Conservation (phyloP, 2,329 filamentous ascomycete genomes). For the Leptoxyphium fumago region DNA sequence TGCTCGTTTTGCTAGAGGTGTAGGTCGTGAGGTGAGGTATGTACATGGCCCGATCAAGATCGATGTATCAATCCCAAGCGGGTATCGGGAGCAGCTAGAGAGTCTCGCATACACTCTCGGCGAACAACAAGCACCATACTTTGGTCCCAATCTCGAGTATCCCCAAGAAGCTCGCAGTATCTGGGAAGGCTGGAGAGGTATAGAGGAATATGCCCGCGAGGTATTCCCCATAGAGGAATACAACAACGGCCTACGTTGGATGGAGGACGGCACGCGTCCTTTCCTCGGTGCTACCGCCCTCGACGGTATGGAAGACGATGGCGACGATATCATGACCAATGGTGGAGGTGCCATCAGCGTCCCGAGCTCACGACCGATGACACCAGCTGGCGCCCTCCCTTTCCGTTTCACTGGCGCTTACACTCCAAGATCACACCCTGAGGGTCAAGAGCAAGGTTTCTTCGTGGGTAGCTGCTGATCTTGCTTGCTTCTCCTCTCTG, state of each 20-base stretch:
- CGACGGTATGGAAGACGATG: constrained; percentile 1
- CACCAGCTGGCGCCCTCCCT: constrained; percentile 11
- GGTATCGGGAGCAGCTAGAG: constrained; percentile 78
- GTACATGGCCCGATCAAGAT: constrained; percentile 65
- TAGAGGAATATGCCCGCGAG: constrained; percentile 90
- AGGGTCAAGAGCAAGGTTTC: constrained; percentile 14
- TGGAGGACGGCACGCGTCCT: constrained; percentile 37
- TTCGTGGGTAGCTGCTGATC: constrained; percentile 18
- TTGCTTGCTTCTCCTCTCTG: neutral
- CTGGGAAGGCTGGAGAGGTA: constrained; percentile 80
- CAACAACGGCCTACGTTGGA: constrained; percentile 88
- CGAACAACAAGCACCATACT: constrained; percentile 45
- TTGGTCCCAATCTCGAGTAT: constrained; percentile 43
- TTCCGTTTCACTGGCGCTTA: constrained; percentile 18
- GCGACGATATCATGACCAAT: constrained; percentile 1
- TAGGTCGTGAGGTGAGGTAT: constrained; percentile 67
- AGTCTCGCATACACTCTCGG: constrained; percentile 46
- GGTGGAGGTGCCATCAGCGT: neutral
- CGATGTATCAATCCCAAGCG: constrained; percentile 70
- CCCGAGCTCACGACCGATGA: constrained; percentile 12
- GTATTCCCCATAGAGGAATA: constrained; percentile 91
- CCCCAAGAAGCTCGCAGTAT: constrained; percentile 64
- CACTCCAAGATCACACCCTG: constrained; percentile 18
- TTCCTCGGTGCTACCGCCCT: constrained; percentile 1
- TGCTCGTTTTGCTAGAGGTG: constrained; percentile 59